A percentile compares a stretch with the other conserved stretches of the same genome.
Conservation (phyloP, 2,329 filamentous ascomycete genomes). For the Diplodia intermedia region DNA sequence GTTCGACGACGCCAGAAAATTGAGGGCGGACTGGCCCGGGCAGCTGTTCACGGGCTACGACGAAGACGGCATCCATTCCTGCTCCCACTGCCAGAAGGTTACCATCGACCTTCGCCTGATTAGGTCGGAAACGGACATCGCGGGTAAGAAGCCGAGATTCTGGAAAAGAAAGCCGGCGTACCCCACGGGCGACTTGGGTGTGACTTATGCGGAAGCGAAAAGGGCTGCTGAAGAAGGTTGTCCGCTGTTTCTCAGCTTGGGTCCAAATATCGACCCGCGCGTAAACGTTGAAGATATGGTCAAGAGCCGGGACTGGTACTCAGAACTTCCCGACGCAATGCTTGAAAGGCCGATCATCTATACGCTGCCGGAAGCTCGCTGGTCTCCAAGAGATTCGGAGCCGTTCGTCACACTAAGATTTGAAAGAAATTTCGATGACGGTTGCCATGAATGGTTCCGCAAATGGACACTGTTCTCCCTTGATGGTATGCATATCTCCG, state of each 20-base stretch:
- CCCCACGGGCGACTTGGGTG: not conserved
- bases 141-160: no score
- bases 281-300: not conserved
- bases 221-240: not conserved
- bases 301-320: not conserved
- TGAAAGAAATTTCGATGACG: not conserved
- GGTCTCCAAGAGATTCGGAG: rapidly evolving
- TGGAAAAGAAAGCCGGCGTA: not conserved
- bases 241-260: not conserved
- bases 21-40: not conserved
- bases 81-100: not conserved
- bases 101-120: not conserved
- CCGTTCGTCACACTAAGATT: not conserved
- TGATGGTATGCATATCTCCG: no score
- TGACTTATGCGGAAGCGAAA: not conserved
- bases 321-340: not conserved
- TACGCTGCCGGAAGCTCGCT: not conserved
- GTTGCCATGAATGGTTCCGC: rapidly evolving
- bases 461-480: no score
- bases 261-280: not conserved
- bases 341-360: not conserved
- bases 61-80: not conserved
- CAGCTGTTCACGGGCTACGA: not conserved
- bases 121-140: no score
- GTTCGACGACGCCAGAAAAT: not conserved